These are phyloP conservation scores for Termitomyces titanicus DNA, from an alignment of 768 basidiomycete genomes.

Conservation along the genomic window DNA sequence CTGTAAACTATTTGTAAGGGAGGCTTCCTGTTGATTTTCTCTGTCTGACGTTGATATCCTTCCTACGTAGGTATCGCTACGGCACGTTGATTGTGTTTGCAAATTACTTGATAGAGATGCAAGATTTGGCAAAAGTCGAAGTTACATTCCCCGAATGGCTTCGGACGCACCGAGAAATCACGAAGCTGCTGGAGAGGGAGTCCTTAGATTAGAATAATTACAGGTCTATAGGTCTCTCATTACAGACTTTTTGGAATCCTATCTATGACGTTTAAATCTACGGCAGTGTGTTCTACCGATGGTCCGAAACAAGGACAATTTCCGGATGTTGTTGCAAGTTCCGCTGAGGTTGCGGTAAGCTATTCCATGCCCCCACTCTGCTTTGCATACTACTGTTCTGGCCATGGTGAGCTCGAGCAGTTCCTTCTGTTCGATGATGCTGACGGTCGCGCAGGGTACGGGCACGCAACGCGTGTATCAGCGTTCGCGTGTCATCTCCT, in stretches of 20 bases:
- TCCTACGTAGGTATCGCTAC: slow-evolving; percentile 68
- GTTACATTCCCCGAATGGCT: slow-evolving; percentile 82
- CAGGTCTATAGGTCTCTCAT: too few species aligned
- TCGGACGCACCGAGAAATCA: slow-evolving; percentile 79
- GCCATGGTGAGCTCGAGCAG: slow-evolving; percentile 50
- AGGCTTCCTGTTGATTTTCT: too few species aligned
- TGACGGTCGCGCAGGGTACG: slow-evolving; percentile 49
- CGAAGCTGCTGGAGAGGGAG: slow-evolving; percentile 60
- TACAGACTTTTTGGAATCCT: too few species aligned
- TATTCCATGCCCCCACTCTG: slow-evolving; percentile 24
- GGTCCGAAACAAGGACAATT: too few species aligned
- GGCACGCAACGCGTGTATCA: slow-evolving; percentile 82
- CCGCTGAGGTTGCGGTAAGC: neutral
- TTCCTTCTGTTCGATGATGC: neutral
- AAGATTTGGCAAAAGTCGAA: slow-evolving; percentile 29
- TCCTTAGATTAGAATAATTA: slow-evolving; percentile 30
- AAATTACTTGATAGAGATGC: slow-evolving; percentile 85
- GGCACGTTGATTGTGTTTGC: slow-evolving; percentile 92
- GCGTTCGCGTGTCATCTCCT: slow-evolving; percentile 65
- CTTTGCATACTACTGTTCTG: slow-evolving; percentile 73
- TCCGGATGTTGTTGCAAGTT: too few species aligned
- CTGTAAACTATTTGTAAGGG: slow-evolving; percentile 85
- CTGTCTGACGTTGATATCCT: neutral
- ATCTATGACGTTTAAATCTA: too few species aligned
- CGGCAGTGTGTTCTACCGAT: too few species aligned